Evolutionary conservation across 192 early-diverging fungal genomes (phyloP).

Genomic region (Helicostylum pulchrum): DNA sequence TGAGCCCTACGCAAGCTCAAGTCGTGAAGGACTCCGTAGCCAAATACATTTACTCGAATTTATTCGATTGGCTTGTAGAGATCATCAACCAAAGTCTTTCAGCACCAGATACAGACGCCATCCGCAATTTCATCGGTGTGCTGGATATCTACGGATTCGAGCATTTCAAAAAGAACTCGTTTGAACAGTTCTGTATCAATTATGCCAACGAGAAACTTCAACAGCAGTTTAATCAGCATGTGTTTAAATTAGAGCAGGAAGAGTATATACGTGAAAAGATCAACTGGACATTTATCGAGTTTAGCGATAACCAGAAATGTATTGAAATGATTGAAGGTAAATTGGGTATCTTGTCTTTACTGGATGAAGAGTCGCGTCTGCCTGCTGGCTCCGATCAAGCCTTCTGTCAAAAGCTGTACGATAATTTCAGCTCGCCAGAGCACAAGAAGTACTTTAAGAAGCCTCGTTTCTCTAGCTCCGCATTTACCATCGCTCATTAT

Average conservation of each 20-base stretch:
- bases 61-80: slow-evolving; percentile 96
- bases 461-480: slow-evolving; percentile 82
- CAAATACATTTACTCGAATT: slow-evolving; percentile 92
- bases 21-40: slow-evolving; percentile 92
- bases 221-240: slow-evolving; percentile 97
- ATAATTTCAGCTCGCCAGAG: slow-evolving; percentile 65
- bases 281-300: slow-evolving; percentile 98
- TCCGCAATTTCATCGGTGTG: slow-evolving; percentile 88
- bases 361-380: slow-evolving; percentile 85
- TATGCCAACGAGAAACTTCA: slow-evolving; percentile 98
- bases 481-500: slow-evolving; percentile 95
- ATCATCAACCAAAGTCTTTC: slow-evolving; percentile 84
- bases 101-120: slow-evolving; percentile 35
- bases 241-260: slow-evolving; percentile 99
- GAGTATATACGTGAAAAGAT: slow-evolving; percentile 97
- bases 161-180: slow-evolving; percentile 99
- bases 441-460: slow-evolving; percentile 82
- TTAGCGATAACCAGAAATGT: slow-evolving; percentile 98
- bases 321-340: slow-evolving; percentile 98
- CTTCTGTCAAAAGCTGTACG: slow-evolving; percentile 88
- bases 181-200: slow-evolving; percentile 99
- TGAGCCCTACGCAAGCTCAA: slow-evolving; percentile 71
- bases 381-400: slow-evolving; percentile 84
- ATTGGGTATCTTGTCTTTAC: slow-evolving; percentile 87
- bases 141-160: slow-evolving; percentile 99